A percentile compares a stretch with the other conserved stretches of the same genome.
These are phyloP conservation scores for Clitoria ternatea DNA, from an alignment of 306 rosid species.

Conservation along the genomic window DNA sequence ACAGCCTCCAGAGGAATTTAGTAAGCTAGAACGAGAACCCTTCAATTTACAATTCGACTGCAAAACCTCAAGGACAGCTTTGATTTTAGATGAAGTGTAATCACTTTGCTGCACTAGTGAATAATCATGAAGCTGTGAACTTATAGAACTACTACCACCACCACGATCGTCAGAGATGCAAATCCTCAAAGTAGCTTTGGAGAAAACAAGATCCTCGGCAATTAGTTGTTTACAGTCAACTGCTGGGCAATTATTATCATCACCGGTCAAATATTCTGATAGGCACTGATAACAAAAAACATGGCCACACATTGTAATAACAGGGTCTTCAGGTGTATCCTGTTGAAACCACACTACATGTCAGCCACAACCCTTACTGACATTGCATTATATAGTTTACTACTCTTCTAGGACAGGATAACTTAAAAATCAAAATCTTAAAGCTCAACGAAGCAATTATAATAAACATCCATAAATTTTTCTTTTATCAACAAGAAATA, in stretches of 20 bases:
- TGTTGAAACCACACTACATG: conserved; percentile 41
- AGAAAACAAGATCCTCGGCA: conserved; percentile 64
- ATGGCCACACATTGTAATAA: conserved; percentile 88
- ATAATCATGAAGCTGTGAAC: conserved; percentile 43
- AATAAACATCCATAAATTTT: not conserved
- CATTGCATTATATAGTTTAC: not conserved
- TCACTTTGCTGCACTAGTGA: conserved; percentile 52
- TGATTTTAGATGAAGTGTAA: conserved; percentile 83
- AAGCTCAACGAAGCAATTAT: not conserved
- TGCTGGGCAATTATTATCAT: conserved; percentile 79
- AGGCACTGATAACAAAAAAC: conserved; percentile 93
- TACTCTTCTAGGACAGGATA: not conserved
- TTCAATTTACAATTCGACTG: conserved; percentile 40
- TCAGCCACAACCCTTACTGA: conserved; percentile 29
- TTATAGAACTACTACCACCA: conserved; percentile 40
- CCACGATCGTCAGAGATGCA: conserved; percentile 62
- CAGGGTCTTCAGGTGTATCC: conserved; percentile 90
- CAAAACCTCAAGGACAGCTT: conserved; percentile 77
- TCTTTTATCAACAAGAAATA: not conserved
- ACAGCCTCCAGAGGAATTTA: conserved; percentile 29
- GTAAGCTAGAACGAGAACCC: conserved; percentile 27
- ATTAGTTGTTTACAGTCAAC: conserved; percentile 63
- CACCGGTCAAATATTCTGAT: conserved; percentile 73
- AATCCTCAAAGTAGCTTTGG: conserved; percentile 73
- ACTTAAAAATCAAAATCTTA: conserved; percentile 8